phyloP scores from a whole-genome alignment of 345 rosid genomes.

The Gossypium turneri region DNA sequence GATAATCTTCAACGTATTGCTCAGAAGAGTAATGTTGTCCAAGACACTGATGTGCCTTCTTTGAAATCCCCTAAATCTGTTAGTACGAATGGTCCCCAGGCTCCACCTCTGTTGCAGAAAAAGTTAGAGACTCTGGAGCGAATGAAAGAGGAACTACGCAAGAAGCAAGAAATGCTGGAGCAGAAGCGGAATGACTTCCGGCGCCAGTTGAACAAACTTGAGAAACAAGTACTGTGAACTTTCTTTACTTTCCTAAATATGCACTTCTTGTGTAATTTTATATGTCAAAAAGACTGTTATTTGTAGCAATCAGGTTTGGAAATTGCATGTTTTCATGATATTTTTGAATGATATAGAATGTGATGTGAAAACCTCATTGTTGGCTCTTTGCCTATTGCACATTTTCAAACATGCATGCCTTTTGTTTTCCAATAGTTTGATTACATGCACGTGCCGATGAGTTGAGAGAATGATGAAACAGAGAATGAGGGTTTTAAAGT shows the following conservation, averaged over 20 bases:
- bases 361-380: not conserved
- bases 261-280: not conserved
- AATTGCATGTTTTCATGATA: not conserved
- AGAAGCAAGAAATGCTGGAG: constrained; percentile 88
- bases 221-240: constrained; percentile 51
- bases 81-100: constrained; percentile 46
- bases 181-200: constrained; percentile 79
- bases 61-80: constrained; percentile 48
- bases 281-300: not conserved
- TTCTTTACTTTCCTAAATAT: constrained; percentile 9
- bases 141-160: constrained; percentile 81
- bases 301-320: not conserved
- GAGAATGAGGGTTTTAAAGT: not conserved
- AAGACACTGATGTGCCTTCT: constrained; percentile 40
- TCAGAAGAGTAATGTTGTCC: constrained; percentile 29
- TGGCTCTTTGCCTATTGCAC: not conserved
- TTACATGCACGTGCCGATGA: not conserved
- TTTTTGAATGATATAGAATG: not conserved
- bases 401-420: not conserved
- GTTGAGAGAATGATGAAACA: not conserved
- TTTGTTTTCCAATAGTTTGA: not conserved
- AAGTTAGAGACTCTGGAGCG: constrained; percentile 70
- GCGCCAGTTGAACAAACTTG: constrained; percentile 60
- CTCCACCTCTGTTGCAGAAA: constrained; percentile 54
- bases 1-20: constrained; percentile 36